Percentiles rank a stretch among this genome's conserved stretches.
These are phyloP conservation scores for Gleditsia sinensis DNA, from an alignment of 306 rosid genomes.

Conservation along the genomic window DNA sequence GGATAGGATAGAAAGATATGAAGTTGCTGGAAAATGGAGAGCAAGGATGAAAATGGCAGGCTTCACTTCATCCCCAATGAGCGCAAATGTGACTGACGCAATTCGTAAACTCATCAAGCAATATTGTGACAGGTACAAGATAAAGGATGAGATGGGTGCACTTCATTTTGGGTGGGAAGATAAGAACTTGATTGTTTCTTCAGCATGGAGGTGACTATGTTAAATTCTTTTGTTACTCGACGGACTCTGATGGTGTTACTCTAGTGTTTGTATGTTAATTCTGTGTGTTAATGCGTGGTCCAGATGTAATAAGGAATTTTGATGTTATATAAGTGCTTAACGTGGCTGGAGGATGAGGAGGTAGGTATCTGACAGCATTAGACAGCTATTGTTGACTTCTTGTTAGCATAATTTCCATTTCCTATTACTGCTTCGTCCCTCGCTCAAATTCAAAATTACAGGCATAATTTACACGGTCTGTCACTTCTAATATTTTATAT, in stretches of 20 bases:
- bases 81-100: constrained; percentile 46
- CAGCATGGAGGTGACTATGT: constrained; percentile 79
- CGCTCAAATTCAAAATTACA: neutral
- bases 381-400: constrained; percentile 1
- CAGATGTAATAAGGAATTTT: constrained; percentile 35
- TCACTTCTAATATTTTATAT: neutral
- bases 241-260: neutral
- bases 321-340: constrained; percentile 2
- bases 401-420: neutral
- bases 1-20: constrained; percentile 88
- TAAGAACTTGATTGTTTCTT: constrained; percentile 86
- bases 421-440: neutral
- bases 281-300: constrained; percentile 34
- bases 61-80: constrained; percentile 63
- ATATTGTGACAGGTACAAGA: constrained; percentile 71
- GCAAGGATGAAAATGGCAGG: constrained; percentile 99
- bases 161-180: constrained; percentile 96
- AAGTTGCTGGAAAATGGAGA: constrained; percentile 97
- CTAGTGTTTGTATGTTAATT: constrained; percentile 29
- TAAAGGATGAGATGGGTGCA: constrained; percentile 78
- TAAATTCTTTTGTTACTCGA: neutral
- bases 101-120: constrained; percentile 52
- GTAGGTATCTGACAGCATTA: neutral
- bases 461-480: neutral
- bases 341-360: constrained; percentile 7